Base-by-base conservation (phyloP, 352 stramenopile genomes). In the Globisporangium nodosum region DNA sequence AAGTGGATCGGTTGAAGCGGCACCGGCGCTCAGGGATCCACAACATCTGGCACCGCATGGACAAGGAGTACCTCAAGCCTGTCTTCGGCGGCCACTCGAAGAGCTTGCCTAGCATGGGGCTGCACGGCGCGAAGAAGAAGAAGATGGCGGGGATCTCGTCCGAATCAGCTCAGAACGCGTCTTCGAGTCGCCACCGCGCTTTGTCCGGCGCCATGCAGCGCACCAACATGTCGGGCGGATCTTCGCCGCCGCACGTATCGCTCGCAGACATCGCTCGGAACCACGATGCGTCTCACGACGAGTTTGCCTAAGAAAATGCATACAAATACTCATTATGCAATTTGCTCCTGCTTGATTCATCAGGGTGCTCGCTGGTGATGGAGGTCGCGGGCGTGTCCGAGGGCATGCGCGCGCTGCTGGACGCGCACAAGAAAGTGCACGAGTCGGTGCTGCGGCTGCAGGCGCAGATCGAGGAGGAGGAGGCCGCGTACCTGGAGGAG, bases 401-500 rank as follows among this genome's bases (percentile, higher is more conserved):
- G 37, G 85, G 88, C 59, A 86, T 92, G 79, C 55, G 71, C 49
- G 56, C 75, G 67, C 82, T 94, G 40, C 73, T 87, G 43, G 80
- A 92, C 31, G 79, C 70, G 18, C 76, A 94, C 66, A 72, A 71
- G 43, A 79, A 82, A 52, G 63, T 88, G 33, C 79, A 94, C 59
- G 85, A 94, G 48, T 74, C 73, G 3, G 68, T 90, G 15, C 61
- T 90, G 54, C 78, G 78, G 53, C 49, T 92, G 9, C 79, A 94
- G 59, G 18, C 65, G 31, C 85, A 92, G 68, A 91, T 94, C 53
- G 76, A 88, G 45, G 85, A 93, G 39, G 76, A 88, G 52, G 85
- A 94, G 57, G 70, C 72, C 18, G 66, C 70, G 58, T 94, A 94
- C 56, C 61, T 94, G 12, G 85, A 94, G 30, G 85, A 94, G 46